A percentile compares a stretch with the other conserved stretches of the same genome.
Conservation (phyloP, 1,139 yeast genomes). For the Suhomyces wounanorum region DNA sequence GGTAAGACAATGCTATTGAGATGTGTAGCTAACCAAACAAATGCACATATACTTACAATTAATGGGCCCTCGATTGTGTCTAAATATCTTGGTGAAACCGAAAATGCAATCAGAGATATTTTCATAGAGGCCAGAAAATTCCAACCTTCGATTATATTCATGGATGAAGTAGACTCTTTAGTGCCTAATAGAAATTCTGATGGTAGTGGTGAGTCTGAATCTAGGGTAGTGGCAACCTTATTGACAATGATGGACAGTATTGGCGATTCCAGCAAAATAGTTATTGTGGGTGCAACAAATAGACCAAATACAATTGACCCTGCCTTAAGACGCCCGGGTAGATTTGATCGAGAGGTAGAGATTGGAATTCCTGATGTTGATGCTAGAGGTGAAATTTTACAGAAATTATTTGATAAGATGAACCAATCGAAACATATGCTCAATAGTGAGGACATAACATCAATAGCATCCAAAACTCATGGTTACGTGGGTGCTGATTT, state of each 20-base stretch:
- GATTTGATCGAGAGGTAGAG: slow-evolving; percentile 86
- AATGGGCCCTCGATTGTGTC: slow-evolving; percentile 93
- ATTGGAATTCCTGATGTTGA: slow-evolving; percentile 76
- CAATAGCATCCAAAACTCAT: slow-evolving; percentile 68
- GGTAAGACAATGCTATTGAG: slow-evolving; percentile 90
- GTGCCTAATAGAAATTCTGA: slow-evolving; percentile 83
- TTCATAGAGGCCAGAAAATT: slow-evolving; percentile 81
- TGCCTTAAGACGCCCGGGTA: slow-evolving; percentile 59
- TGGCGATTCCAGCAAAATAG: slow-evolving; percentile 68
- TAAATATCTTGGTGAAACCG: slow-evolving; percentile 92
- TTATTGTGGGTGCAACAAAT: slow-evolving; percentile 79
- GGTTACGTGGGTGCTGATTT: slow-evolving; percentile 88
- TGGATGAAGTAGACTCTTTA: slow-evolving; percentile 91
- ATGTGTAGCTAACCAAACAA: slow-evolving; percentile 70
- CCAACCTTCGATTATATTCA: slow-evolving; percentile 83
- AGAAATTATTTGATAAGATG: slow-evolving; percentile 64
- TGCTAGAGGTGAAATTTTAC: slow-evolving; percentile 63
- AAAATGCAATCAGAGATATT: slow-evolving; percentile 73
- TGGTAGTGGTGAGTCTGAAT: slow-evolving; percentile 86
- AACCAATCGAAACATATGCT: slow-evolving; percentile 55
- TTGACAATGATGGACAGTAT: slow-evolving; percentile 89
- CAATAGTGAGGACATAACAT: slow-evolving; percentile 51
- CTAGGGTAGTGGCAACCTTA: slow-evolving; percentile 85
- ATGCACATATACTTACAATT: slow-evolving; percentile 81
- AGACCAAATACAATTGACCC: slow-evolving; percentile 77